These are phyloP conservation scores for Pterocarpus santalinus DNA, from an alignment of 306 rosid genomes.

Conservation along the genomic window DNA sequence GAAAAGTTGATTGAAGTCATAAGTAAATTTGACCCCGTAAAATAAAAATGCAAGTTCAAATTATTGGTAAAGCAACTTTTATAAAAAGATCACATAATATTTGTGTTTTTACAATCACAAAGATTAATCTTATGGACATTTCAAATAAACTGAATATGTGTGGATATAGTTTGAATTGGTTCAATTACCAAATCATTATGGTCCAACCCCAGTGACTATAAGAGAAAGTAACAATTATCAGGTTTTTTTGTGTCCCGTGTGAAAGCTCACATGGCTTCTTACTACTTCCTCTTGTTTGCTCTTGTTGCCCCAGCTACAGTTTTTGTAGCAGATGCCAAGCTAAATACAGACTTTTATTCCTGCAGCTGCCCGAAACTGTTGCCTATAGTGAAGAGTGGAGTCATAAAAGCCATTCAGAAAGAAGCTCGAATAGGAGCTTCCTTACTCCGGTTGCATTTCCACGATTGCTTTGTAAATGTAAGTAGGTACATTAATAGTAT, in stretches of 20 bases:
- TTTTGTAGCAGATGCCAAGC: constrained; percentile 42
- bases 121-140: no score
- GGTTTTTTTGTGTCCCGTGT: background rate
- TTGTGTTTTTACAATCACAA: background rate
- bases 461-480: constrained; percentile 76
- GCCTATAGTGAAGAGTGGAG: constrained; percentile 52
- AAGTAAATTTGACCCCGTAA: no score
- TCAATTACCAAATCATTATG: background rate
- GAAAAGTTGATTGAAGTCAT: no score
- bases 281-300: constrained; percentile 44
- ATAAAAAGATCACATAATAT: no score
- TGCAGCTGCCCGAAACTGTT: constrained; percentile 55
- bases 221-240: constrained; percentile 21
- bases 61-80: no score
- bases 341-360: constrained; percentile 49
- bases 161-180: background rate
- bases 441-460: constrained; percentile 70
- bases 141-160: no score
- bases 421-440: constrained; percentile 70
- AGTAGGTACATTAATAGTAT: constrained; percentile 13
- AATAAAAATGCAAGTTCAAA: no score
- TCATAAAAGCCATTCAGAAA: constrained; percentile 47
- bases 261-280: background rate
- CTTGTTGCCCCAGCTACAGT: constrained; percentile 40
- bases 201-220: constrained; percentile 28